A percentile compares a stretch with the other conserved stretches of the same genome.
These are phyloP conservation scores for Botryotinia convoluta DNA, from an alignment of 2,329 filamentous ascomycete genomes.

Conservation along the genomic window DNA sequence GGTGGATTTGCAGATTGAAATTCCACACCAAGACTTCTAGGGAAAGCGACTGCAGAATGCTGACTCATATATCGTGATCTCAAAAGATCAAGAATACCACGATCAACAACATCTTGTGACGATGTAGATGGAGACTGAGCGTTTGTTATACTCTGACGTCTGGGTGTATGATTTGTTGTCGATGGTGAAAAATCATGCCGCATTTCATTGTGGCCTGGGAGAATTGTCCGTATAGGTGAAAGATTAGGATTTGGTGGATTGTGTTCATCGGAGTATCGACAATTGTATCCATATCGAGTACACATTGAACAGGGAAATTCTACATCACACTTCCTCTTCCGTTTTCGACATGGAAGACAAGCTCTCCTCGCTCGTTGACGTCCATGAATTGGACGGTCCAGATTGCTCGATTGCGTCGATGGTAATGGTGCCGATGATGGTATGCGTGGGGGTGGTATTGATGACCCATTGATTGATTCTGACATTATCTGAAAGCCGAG, in stretches of 20 bases:
- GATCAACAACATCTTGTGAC: constrained; percentile 22
- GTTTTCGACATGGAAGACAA: constrained; percentile 31
- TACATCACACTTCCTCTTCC: constrained; percentile 33
- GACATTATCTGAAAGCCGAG: neutral
- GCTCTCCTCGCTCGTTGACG: constrained; percentile 30
- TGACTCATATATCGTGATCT: constrained; percentile 27
- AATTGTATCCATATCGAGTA: constrained; percentile 30
- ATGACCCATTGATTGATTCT: neutral
- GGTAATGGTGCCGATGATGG: neutral
- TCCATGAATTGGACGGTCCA: constrained; percentile 3
- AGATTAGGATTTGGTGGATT: neutral
- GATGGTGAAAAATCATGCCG: neutral
- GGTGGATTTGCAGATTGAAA: constrained; percentile 39
- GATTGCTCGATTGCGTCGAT: neutral
- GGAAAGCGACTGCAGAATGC: constrained; percentile 39
- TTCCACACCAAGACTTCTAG: constrained; percentile 37
- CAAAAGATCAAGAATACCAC: constrained; percentile 21
- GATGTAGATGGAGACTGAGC: constrained; percentile 9
- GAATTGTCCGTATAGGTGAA: neutral
- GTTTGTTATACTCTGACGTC: neutral
- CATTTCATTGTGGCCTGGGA: neutral
- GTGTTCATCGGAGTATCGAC: constrained; percentile 25
- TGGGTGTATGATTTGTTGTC: neutral
- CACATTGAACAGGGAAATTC: constrained; percentile 32
- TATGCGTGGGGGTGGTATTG: neutral